Conservation (phyloP, 177 flowering plant species). For the Tripterygium wilfordii region DNA sequence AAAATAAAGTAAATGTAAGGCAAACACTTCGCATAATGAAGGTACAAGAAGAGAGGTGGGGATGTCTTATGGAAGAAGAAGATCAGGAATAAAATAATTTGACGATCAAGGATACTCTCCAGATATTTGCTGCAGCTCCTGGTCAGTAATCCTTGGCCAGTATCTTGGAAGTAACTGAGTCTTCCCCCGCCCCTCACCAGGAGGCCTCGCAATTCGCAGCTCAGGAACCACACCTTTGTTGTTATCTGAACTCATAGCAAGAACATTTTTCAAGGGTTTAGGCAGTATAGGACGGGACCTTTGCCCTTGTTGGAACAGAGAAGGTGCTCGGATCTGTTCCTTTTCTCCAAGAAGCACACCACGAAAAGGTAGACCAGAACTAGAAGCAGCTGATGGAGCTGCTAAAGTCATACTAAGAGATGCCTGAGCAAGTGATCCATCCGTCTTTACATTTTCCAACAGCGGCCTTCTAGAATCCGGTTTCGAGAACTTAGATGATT, state of each 20-base stretch:
- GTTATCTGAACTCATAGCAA: constrained; percentile 31
- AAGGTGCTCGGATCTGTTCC: constrained; percentile 37
- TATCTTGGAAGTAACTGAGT: constrained; percentile 94
- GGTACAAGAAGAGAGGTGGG: too few species aligned
- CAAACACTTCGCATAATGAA: too few species aligned
- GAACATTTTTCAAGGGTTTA: constrained; percentile 50
- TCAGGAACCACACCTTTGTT: constrained; percentile 45
- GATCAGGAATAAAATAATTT: not conserved
- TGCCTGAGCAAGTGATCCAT: constrained; percentile 43
- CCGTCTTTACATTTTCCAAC: constrained; percentile 24
- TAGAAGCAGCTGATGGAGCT: constrained; percentile 35
- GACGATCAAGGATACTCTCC: constrained; percentile 86
- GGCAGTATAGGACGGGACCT: constrained; percentile 61
- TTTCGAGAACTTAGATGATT: constrained; percentile 33
- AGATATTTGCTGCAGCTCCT: constrained; percentile 81
- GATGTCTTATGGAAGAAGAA: too few species aligned
- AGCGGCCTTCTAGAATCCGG: constrained; percentile 19
- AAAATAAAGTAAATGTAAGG: not conserved
- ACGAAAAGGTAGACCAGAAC: constrained; percentile 25
- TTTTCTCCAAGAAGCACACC: constrained; percentile 40
- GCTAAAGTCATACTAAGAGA: constrained; percentile 60
- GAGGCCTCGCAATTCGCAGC: constrained; percentile 86
- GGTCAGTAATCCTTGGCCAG: constrained; percentile 98
- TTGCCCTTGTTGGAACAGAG: constrained; percentile 53
- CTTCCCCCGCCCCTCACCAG: constrained; percentile 86